Evolutionary conservation across 768 basidiomycete species (phyloP).

Genomic region (Lactifluus rugatus): DNA sequence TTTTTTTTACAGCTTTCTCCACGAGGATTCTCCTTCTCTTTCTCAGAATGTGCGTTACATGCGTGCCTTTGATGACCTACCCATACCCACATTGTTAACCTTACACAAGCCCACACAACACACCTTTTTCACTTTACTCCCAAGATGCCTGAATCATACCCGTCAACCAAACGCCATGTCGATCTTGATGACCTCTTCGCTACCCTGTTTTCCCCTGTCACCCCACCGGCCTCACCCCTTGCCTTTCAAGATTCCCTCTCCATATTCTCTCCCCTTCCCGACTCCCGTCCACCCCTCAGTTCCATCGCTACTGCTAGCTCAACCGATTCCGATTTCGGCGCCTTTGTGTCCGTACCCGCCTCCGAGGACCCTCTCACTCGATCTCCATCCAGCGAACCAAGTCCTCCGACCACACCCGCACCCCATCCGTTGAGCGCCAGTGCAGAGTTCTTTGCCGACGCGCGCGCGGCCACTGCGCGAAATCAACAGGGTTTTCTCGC

Average conservation of each 20-base stretch:
- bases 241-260: slow-evolving; percentile 2
- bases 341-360: slow-evolving; percentile 49
- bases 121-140: too few relatives aligned
- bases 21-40: too few relatives aligned
- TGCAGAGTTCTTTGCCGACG: slow-evolving; percentile 40
- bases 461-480: slow-evolving; percentile 43
- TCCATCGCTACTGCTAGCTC: slow-evolving; percentile 7
- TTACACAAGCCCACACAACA: not conserved
- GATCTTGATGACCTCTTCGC: slow-evolving; percentile 28
- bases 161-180: slow-evolving; percentile 15
- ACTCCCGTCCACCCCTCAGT: slow-evolving; percentile 7
- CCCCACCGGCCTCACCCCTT: slow-evolving; percentile 26
- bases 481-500: slow-evolving; percentile 47
- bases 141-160: slow-evolving; percentile 19
- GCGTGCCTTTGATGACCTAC: not conserved
- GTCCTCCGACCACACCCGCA: not conserved
- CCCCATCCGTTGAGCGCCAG: not conserved
- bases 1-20: too few relatives aligned
- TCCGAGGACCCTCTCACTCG: slow-evolving; percentile 40
- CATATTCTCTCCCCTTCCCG: not conserved
- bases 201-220: slow-evolving; percentile 28
- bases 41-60: not conserved
- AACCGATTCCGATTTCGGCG: slow-evolving; percentile 43
- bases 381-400: not conserved
- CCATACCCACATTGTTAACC: slow-evolving; percentile 6